Evolutionary conservation across 495 filamentous ascomycete species (phyloP), one percentile per base, ranked within the genome.

Genomic region (Penicillium odoratum): DNA sequence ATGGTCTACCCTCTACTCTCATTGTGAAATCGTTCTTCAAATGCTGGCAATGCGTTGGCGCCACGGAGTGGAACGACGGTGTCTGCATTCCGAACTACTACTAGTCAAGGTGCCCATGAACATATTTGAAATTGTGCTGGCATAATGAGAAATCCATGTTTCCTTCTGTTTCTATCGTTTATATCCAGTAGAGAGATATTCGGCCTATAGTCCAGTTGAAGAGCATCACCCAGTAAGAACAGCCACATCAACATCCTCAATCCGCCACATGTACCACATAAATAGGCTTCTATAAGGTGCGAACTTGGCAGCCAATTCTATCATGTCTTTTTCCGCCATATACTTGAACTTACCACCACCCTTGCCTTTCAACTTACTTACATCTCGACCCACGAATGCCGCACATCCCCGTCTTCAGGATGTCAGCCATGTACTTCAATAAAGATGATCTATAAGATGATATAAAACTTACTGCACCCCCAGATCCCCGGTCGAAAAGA

Each of bases 261-360:
- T 82, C 50, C 85, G 78, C 93, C 93, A 97, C 90, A 95, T 93
- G 71, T 92, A 93, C 90, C 90, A 95, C 87, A 89, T 89, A 52
- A 88, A 91, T 16, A 91, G 68, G 64, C 81, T 88, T 67, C 87
- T 83, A 71, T 92, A 97, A 3, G 93, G 93, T 33, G 82, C 79
- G 66, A 96, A 98, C 68, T 82, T 84, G 9, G 88, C 90, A 3
- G 90, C 85, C 51, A 88, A 73, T 62, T 93, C 87, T 62, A 88
- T 69, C 94, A 98, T 98, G 62, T 98, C 94, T 55, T 83, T 81
- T 72, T 98, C 94, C 11, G 81, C 79, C 91, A 97, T 94, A 67
- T 97, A 98, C 78, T 97, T 98, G 85, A 90, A 97, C 78, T 98
- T 97, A 53, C 91, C 90, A 56, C 83, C 81, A 25, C 87, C 88